A percentile compares a stretch with the other conserved stretches of the same genome.
phyloP scores from a whole-genome alignment of 2,329 filamentous ascomycete species.

The Pseudocercospora fijiensis region DNA sequence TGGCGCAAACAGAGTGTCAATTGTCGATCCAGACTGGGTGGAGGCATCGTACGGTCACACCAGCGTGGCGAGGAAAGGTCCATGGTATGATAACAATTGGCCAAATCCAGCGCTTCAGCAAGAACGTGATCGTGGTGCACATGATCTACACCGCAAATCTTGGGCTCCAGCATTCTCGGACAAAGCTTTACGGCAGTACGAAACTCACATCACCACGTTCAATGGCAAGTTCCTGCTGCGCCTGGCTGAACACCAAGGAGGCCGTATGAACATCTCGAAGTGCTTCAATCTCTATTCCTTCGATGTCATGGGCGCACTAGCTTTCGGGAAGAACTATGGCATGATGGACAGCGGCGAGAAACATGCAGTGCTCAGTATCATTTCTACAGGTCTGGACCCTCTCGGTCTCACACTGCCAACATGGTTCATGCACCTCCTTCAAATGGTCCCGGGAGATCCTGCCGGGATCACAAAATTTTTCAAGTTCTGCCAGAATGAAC shows the following conservation, averaged over 20 bases:
- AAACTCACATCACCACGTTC: not conserved
- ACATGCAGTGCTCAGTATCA: not conserved
- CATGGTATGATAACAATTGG: not conserved
- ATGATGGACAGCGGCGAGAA: not conserved
- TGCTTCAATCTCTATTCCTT: not conserved
- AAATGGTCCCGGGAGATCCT: not conserved
- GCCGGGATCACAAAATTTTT: not conserved
- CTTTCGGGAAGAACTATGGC: not conserved
- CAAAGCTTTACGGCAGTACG: constrained; percentile 43
- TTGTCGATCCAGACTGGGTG: not conserved
- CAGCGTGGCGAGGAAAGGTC: not conserved
- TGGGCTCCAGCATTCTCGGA: constrained; percentile 47
- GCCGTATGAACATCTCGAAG: not conserved
- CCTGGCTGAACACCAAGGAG: not conserved
- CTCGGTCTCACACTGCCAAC: not conserved
- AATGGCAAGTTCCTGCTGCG: not conserved
- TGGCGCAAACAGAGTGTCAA: not conserved
- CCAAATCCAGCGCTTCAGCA: not conserved
- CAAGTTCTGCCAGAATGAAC: not conserved
- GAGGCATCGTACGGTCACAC: not conserved
- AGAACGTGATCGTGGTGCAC: not conserved
- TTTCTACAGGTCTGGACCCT: not conserved
- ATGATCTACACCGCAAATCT: constrained; percentile 40
- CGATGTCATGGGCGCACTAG: not conserved
- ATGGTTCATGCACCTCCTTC: not conserved